Conservation (phyloP, 2,329 filamentous ascomycete species). For the Hirsutella thompsonii region DNA sequence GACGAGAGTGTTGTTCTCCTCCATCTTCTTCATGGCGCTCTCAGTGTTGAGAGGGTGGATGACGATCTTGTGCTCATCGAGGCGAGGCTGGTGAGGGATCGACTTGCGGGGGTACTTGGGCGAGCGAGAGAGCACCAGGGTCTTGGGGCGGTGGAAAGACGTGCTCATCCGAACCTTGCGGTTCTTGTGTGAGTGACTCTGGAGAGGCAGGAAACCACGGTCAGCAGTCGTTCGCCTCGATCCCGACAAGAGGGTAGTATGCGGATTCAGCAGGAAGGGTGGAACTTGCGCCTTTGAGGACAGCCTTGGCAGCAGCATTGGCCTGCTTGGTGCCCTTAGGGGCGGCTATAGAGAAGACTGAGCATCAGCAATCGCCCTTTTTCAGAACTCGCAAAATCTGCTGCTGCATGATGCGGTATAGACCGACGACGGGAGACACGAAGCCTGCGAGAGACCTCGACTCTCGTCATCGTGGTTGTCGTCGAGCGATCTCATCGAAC, state of each 20-base stretch:
- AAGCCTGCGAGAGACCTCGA: too few species aligned
- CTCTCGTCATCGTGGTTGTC: too few species aligned
- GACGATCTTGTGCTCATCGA: conserved; percentile 97
- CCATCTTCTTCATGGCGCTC: conserved; percentile 99
- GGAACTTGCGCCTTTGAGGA: conserved; percentile 81
- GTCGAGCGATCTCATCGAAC: too few species aligned
- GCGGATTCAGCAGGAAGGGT: neutral
- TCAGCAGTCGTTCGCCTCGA: neutral
- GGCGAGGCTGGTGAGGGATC: conserved; percentile 74
- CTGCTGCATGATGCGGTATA: conserved; percentile 49
- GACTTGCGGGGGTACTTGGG: conserved; percentile 98
- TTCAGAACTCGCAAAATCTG: conserved; percentile 64
- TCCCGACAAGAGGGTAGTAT: neutral
- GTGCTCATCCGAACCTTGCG: conserved; percentile 86
- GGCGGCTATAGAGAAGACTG: conserved; percentile 39
- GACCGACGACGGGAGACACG: neutral
- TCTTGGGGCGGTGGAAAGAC: conserved; percentile 97
- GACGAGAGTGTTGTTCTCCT: conserved; percentile 99
- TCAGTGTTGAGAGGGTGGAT: conserved; percentile 98
- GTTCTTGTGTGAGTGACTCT: conserved; percentile 62
- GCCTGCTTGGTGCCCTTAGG: conserved; percentile 70
- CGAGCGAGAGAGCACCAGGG: conserved; percentile 74
- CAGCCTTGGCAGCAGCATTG: conserved; percentile 87
- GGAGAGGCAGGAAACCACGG: neutral
- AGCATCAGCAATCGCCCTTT: conserved; percentile 62